A percentile compares a stretch with the other conserved stretches of the same genome.
Evolutionary conservation across 768 basidiomycete species (phyloP).

Genomic region (Cyclocybe cylindracea): DNA sequence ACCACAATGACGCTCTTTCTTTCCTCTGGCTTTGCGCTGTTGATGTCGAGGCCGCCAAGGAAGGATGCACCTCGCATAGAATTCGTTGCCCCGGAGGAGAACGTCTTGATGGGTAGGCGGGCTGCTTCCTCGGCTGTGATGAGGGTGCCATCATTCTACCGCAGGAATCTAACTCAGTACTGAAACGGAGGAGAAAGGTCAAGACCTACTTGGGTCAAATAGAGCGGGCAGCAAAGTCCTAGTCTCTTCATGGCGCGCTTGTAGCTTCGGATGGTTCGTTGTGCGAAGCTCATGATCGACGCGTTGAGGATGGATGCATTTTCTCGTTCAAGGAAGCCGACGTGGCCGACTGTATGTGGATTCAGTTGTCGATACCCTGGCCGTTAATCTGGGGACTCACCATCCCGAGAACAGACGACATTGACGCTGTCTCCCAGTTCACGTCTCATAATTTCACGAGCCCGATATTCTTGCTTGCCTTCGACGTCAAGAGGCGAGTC

Average conservation of each 20-base stretch:
- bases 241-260: conserved; percentile 48
- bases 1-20: conserved; percentile 47
- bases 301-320: conserved; percentile 72
- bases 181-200: neutral
- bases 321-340: conserved; percentile 64
- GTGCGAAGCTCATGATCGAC: conserved; percentile 60
- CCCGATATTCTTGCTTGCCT: conserved; percentile 32
- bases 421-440: conserved; percentile 41
- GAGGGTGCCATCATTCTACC: conserved; percentile 56
- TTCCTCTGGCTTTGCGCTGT: conserved; percentile 12
- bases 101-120: conserved; percentile 62
- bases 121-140: conserved; percentile 50
- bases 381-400: conserved; percentile 16
- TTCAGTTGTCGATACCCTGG: neutral
- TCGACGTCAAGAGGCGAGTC: conserved; percentile 34
- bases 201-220: conserved; percentile 43
- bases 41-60: conserved; percentile 40
- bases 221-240: conserved; percentile 48
- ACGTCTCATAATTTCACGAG: conserved; percentile 26
- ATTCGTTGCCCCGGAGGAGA: conserved; percentile 63
- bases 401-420: conserved; percentile 55
- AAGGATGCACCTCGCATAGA: conserved; percentile 71
- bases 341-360: conserved; percentile 43
- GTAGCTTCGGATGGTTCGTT: conserved; percentile 55
- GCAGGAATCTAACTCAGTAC: neutral